Evolutionary conservation across 1,284 basidiomycete species (phyloP).

Genomic region (Leccinum fallax): DNA sequence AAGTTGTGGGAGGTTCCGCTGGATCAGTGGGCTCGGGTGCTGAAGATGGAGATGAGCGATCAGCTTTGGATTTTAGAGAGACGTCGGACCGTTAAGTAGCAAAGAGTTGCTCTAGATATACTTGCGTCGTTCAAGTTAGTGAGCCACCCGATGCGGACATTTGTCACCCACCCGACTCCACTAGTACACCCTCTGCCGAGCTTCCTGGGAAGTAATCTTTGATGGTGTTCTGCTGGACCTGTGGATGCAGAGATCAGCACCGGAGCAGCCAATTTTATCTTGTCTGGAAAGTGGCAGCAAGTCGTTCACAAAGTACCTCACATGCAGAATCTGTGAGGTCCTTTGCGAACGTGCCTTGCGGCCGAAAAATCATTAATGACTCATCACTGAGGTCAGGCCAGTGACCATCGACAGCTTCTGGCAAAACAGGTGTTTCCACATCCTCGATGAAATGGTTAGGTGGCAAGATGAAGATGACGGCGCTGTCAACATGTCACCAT

Average conservation of each 20-base stretch:
- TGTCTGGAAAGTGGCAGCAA: background rate
- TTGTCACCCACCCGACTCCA: background rate
- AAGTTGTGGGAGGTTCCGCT: conserved; percentile 31
- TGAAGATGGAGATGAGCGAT: conserved; percentile 46
- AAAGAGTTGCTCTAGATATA: too few species aligned
- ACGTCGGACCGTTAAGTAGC: background rate
- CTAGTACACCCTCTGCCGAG: background rate
- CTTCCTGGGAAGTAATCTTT: background rate
- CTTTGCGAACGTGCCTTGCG: background rate
- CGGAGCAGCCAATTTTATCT: background rate
- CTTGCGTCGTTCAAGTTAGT: background rate
- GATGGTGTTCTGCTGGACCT: background rate
- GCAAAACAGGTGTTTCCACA: background rate
- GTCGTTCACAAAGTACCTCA: background rate
- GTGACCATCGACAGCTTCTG: background rate
- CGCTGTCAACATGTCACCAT: background rate
- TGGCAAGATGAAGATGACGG: background rate
- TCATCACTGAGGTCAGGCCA: too few species aligned
- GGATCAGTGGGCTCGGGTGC: conserved; percentile 25
- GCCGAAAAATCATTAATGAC: background rate
- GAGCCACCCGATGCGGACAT: background rate
- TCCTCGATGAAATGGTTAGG: background rate
- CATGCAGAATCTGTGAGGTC: background rate
- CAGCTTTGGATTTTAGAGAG: conserved; percentile 57
- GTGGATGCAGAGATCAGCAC: background rate